These are phyloP conservation scores for Fusarium hostae DNA, from an alignment of 2,329 filamentous ascomycete species.

Conservation along the genomic window DNA sequence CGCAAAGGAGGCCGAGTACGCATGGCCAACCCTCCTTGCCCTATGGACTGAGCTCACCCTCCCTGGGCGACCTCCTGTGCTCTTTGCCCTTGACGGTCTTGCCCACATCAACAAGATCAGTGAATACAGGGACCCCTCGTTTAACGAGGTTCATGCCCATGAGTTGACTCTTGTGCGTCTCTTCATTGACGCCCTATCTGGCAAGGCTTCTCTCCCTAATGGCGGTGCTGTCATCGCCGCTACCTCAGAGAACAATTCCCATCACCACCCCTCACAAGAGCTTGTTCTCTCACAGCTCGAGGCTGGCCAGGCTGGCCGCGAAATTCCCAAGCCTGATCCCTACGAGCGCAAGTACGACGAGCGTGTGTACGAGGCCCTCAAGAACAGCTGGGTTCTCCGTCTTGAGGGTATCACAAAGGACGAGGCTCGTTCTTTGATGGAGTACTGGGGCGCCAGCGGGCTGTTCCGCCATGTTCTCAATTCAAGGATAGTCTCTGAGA, in stretches of 20 bases:
- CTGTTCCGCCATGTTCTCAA: constrained; percentile 77
- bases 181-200: constrained; percentile 78
- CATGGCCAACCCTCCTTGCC: constrained; percentile 83
- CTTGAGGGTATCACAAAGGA: constrained; percentile 76
- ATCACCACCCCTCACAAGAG: constrained; percentile 72
- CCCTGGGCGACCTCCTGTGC: constrained; percentile 66
- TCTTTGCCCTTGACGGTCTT: constrained; percentile 83
- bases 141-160: constrained; percentile 83
- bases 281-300: constrained; percentile 70
- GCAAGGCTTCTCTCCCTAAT: constrained; percentile 68
- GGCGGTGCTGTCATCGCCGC: constrained; percentile 83
- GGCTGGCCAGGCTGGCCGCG: constrained; percentile 54
- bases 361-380: constrained; percentile 64
- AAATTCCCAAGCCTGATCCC: constrained; percentile 59
- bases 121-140: constrained; percentile 77
- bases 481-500: constrained; percentile 77
- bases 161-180: constrained; percentile 80
- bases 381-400: constrained; percentile 62
- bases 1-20: constrained; percentile 78
- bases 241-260: constrained; percentile 77
- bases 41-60: constrained; percentile 81
- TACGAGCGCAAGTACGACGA: constrained; percentile 68
- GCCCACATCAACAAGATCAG: constrained; percentile 83
- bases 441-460: constrained; percentile 93
- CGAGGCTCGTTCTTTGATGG: constrained; percentile 84